Evolutionary conservation across 2,329 filamentous ascomycete genomes (phyloP), one percentile per base, ranked within the genome.

Genomic region (Elsinoe necatrix): DNA sequence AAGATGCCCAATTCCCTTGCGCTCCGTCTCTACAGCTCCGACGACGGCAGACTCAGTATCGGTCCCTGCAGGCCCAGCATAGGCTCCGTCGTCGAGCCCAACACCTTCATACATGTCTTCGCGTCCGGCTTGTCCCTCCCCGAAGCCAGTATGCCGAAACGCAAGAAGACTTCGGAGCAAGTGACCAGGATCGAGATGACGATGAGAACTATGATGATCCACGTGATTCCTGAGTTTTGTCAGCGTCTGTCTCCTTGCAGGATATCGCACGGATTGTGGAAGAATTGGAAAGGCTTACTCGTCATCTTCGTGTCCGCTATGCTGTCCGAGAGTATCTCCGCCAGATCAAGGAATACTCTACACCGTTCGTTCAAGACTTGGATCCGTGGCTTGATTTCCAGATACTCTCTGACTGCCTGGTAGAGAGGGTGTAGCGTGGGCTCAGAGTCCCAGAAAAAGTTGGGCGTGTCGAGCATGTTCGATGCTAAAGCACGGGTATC

Each of bases 371-470:
- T 98, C 62, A 98, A 85, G 21, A 97, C 91, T 71, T 95, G 89
- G 69, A 95, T 95, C 56, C 93, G 89, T 6, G 87, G 89, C 67
- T 95, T 92, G 70, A 98, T 97, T 68, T 98, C 93, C 59, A 98
- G 85, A 68, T 98, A 98, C 70, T 97, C 93, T 65, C 93, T 88
- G 52, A 97, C 89, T 59, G 91, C 93, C 58, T 83, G 85, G 75
- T 98, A 98, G 25, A 98, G 83, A 0, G 93, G 93, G 69, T 96
- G 89, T 0, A 98, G 79, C 0, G 89, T 96, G 16, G 93, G 93
- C 69, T 98, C 93, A 9, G 88, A 88, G 70, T 97, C 91, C 93
- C 93, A 98, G 79, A 97, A 95, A 79, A 96, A 96, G 69, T 92
- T 95, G 59, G 92, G 92, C 0, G 95, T 89, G 70, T 96, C 91